A percentile compares a stretch with the other conserved stretches of the same genome.
Conservation (phyloP, 2,329 filamentous ascomycete species). For the Torrubiellomyces zombiae region DNA sequence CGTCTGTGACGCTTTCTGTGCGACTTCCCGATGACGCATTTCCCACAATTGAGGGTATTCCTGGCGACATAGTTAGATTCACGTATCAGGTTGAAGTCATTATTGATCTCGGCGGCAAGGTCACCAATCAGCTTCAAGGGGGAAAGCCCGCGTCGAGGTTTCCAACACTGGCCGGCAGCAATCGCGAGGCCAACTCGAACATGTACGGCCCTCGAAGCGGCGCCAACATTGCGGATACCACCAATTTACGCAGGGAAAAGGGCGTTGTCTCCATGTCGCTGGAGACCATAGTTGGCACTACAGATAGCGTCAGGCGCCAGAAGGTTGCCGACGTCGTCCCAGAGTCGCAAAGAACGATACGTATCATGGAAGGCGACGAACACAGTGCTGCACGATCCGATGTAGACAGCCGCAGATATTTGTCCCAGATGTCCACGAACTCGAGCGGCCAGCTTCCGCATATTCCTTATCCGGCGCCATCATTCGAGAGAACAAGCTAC, state of each 20-base stretch:
- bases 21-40: slow-evolving; percentile 82
- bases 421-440: no score
- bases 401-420: no score
- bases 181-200: slow-evolving; percentile 10
- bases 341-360: slow-evolving; percentile 17
- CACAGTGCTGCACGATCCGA: no score
- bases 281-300: slow-evolving; percentile 74
- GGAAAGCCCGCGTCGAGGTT: slow-evolving; percentile 34
- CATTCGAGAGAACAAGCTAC: no score
- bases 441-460: no score
- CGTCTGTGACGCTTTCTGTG: slow-evolving; percentile 67
- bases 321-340: slow-evolving; percentile 10
- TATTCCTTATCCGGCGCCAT: no score
- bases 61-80: slow-evolving; percentile 88
- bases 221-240: slow-evolving; percentile 70
- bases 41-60: slow-evolving; percentile 77
- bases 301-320: slow-evolving; percentile 41
- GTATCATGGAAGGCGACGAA: slow-evolving; percentile 15
- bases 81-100: slow-evolving; percentile 88
- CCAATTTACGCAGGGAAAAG: slow-evolving; percentile 72
- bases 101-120: slow-evolving; percentile 76
- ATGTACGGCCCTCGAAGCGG: slow-evolving; percentile 16
- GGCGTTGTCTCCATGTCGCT: slow-evolving; percentile 79
- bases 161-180: slow-evolving; percentile 15
- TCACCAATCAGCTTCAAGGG: slow-evolving; percentile 55